phyloP scores from a whole-genome alignment of 176 grass and related monocot genomes.

The Juncus effusus region DNA sequence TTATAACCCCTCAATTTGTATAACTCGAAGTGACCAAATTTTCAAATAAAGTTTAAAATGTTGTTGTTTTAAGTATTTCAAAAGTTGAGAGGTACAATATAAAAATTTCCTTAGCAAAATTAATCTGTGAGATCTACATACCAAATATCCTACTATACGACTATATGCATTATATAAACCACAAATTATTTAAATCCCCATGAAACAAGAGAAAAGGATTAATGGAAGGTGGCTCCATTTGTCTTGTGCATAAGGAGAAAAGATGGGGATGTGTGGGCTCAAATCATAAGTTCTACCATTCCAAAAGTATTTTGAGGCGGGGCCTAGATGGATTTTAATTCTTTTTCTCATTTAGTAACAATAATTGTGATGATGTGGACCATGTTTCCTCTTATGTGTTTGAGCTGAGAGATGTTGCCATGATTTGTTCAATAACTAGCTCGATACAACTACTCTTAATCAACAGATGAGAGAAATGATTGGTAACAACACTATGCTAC shows the following conservation, averaged over 20 bases:
- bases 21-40: no score
- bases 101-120: no score
- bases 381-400: slow-evolving; percentile 4
- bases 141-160: no score
- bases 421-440: slow-evolving; percentile 30
- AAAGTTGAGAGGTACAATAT: no score
- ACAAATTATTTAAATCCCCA: no score
- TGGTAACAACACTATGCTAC: not conserved
- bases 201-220: slow-evolving; percentile 16
- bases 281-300: slow-evolving; percentile 10
- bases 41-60: no score
- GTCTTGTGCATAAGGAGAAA: slow-evolving; percentile 35
- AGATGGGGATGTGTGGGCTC: slow-evolving; percentile 21
- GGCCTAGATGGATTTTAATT: slow-evolving; percentile 20
- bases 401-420: slow-evolving; percentile 23
- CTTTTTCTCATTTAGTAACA: slow-evolving; percentile 8
- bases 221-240: slow-evolving; percentile 18
- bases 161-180: no score
- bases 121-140: no score
- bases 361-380: slow-evolving; percentile 15
- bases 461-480: slow-evolving; percentile 13
- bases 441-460: slow-evolving; percentile 31
- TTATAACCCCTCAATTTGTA: no score
- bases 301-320: slow-evolving; percentile 1
- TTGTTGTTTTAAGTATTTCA: no score